Evolutionary conservation across 306 rosid genomes (phyloP), one percentile per base, ranked within the genome.

Genomic region (Cucumis cinereus): DNA sequence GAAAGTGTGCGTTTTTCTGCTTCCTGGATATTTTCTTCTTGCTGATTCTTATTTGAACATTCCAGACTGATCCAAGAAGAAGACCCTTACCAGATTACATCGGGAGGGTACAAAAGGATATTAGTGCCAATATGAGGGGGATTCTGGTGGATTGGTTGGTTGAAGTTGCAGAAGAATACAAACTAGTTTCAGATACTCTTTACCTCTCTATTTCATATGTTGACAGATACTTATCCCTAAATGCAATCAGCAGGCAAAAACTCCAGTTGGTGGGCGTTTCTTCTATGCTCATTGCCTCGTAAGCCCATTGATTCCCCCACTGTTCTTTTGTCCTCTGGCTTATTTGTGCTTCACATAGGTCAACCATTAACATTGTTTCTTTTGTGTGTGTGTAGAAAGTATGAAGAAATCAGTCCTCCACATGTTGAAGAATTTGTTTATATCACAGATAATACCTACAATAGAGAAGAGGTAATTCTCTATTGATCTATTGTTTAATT

Each of bases 101-200:
- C 5, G 93, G 89, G 76, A 89, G 79, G 64, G 85, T 92, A 68
- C 97, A 95, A 86, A 89, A 41, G 35, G 92, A 92, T 72, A 68
- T 90, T 47, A 83, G 82, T 74, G 86, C 93, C 20, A 84, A 78
- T 56, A 92, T 95, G 97, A 83, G 98, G 33, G 96, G 90, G 10
- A 77, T 90, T 55, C 53, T 95, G 79, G 96, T 95, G 47, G 98
- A 95, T 85, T 95, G 99, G 99, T 76, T 95, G 77, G 92, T 90
- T 15, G 97, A 95, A 77, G 97, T 95, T 82, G 89, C 98, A 0
- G 98, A 92, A 60, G 99, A 95, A 28, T 90, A 89, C 70, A 90
- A 85, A 47, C 91, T 92, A 78, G 77, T 86, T 79, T 85, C 97
- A 0, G 99, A 95, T n/a, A 90, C 99, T 8, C 89, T 92, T 22